phyloP scores from a whole-genome alignment of 2,329 filamentous ascomycete genomes.

The Talaromyces sp. region DNA sequence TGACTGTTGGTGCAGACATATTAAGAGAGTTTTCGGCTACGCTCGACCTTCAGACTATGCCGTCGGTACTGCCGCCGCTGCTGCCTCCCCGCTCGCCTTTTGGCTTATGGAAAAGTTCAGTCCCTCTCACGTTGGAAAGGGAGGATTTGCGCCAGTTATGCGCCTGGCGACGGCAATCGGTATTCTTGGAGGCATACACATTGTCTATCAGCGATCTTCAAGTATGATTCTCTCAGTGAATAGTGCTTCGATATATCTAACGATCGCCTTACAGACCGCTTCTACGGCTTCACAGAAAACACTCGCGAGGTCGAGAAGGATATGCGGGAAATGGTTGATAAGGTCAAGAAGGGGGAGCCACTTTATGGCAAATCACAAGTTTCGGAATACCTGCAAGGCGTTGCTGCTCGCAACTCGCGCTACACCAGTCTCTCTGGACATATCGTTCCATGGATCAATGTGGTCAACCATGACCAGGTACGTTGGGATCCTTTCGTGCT shows the following conservation, averaged over 20 bases:
- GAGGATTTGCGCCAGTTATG: slow-evolving; percentile 77
- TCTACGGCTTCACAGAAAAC: slow-evolving; percentile 95
- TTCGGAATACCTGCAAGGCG: slow-evolving; percentile 86
- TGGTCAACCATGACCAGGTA: slow-evolving; percentile 84
- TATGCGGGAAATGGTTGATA: slow-evolving; percentile 96
- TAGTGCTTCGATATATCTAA: not conserved
- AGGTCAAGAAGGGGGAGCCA: slow-evolving; percentile 86
- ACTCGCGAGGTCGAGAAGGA: slow-evolving; percentile 87
- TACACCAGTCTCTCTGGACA: slow-evolving; percentile 81
- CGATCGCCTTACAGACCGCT: slow-evolving; percentile 60
- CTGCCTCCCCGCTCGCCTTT: slow-evolving; percentile 69
- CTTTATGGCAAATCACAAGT: slow-evolving; percentile 77
- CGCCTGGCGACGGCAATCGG: slow-evolving; percentile 70
- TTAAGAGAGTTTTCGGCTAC: slow-evolving; percentile 84
- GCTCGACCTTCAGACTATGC: slow-evolving; percentile 79
- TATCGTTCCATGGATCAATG: slow-evolving; percentile 93
- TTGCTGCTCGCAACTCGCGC: slow-evolving; percentile 85
- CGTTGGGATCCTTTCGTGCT: slow-evolving; percentile 17
- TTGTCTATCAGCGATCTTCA: slow-evolving; percentile 77
- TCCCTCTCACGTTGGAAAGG: slow-evolving; percentile 77
- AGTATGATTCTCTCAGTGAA: slow-evolving; percentile 51
- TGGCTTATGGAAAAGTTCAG: slow-evolving; percentile 75
- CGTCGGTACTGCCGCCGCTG: slow-evolving; percentile 61
- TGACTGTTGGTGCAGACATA: slow-evolving; percentile 59
- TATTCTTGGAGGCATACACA: slow-evolving; percentile 70